Percentiles rank a stretch among this genome's conserved stretches.
Conservation (phyloP, 805 yeast genomes). For the Clavispora phyllophila region DNA sequence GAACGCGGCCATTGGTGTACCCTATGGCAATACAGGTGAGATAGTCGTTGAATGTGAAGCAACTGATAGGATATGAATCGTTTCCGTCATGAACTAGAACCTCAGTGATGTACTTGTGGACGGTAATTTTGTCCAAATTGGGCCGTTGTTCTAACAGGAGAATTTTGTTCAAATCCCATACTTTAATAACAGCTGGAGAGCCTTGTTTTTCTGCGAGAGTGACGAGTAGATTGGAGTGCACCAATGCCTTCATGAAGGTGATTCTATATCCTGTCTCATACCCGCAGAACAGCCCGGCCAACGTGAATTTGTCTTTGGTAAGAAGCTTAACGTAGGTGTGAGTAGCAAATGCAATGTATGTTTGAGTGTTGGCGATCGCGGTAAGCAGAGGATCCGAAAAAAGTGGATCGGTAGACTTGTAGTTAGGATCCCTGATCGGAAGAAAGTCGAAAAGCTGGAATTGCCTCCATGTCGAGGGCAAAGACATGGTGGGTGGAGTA, state of each 20-base stretch:
- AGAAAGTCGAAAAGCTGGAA: conserved; percentile 80
- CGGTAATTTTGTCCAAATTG: conserved; percentile 12
- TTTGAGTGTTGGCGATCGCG: conserved; percentile 54
- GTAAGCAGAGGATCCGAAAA: conserved; percentile 76
- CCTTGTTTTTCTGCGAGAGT: conserved; percentile 77
- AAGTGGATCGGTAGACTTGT: conserved; percentile 55
- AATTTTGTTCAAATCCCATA: conserved; percentile 67
- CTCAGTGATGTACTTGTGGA: conserved; percentile 49
- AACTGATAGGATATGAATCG: conserved; percentile 74
- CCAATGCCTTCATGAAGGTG: conserved; percentile 48
- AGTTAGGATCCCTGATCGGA: conserved; percentile 81
- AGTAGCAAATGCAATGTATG: conserved; percentile 57
- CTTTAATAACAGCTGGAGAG: conserved; percentile 56
- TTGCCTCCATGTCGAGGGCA: conserved; percentile 56
- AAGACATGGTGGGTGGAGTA: conserved; percentile 9
- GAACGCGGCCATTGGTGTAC: conserved; percentile 76
- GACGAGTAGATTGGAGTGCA: conserved; percentile 48
- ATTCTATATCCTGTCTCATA: conserved; percentile 63
- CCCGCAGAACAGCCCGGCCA: conserved; percentile 51
- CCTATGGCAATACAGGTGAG: conserved; percentile 71
- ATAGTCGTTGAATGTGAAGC: conserved; percentile 49
- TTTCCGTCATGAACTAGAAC: conserved; percentile 64
- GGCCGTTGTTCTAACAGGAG: conserved; percentile 20
- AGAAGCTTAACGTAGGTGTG: conserved; percentile 54
- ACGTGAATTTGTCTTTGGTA: conserved; percentile 38